These are phyloP conservation scores for Neocallimastix lanati DNA, from an alignment of 192 early-diverging fungal genomes.

Conservation along the genomic window DNA sequence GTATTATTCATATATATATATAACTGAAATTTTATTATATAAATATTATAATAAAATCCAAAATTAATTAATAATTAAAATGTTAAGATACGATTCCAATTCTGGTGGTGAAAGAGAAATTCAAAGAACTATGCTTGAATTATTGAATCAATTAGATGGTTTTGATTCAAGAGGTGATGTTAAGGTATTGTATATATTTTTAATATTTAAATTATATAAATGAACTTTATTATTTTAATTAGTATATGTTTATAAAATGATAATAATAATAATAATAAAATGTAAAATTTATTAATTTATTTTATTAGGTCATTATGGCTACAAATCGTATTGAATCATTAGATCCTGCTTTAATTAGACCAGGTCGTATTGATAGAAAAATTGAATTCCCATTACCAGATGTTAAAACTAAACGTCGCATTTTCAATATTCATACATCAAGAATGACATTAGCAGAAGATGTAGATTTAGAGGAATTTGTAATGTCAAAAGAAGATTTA, in stretches of 20 bases:
- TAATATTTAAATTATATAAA: neutral
- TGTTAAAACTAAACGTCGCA: conserved; percentile 88
- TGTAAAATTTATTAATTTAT: too few species aligned
- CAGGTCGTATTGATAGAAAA: conserved; percentile 94
- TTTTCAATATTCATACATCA: conserved; percentile 87
- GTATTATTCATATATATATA: too few species aligned
- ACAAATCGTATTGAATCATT: conserved; percentile 95
- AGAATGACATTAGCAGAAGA: conserved; percentile 90
- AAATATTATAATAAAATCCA: too few species aligned
- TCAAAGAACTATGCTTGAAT: conserved; percentile 92
- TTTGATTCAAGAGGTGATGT: conserved; percentile 91
- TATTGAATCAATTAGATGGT: conserved; percentile 93
- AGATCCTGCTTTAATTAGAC: conserved; percentile 91
- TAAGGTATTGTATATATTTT: conserved; percentile 38
- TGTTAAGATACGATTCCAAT: conserved; percentile 66
- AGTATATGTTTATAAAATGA: neutral
- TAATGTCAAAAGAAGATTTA: conserved; percentile 98
- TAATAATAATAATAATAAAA: too few species aligned
- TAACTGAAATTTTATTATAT: too few species aligned
- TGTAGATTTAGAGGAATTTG: conserved; percentile 95
- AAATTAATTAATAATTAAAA: neutral
- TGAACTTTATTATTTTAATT: conserved; percentile 7
- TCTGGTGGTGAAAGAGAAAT: conserved; percentile 93
- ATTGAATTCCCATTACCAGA: conserved; percentile 98
- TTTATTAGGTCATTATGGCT: conserved; percentile 72